phyloP scores from a whole-genome alignment of 441 rosid genomes.

The Adansonia gregorii region DNA sequence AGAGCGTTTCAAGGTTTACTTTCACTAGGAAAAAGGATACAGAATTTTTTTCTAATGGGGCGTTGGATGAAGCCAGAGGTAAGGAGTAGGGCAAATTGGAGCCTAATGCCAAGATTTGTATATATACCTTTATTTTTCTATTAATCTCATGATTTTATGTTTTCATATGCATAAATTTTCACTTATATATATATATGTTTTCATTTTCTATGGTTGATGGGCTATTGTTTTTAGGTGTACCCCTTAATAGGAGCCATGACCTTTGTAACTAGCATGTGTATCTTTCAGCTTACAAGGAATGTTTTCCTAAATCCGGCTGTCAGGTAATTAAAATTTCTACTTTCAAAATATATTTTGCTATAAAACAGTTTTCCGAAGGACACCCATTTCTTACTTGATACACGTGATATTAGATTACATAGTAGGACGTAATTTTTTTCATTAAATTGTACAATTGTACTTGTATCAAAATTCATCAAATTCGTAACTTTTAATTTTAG shows the following conservation, averaged over 20 bases:
- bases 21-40: not conserved
- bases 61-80: conserved; percentile 85
- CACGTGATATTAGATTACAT: no score
- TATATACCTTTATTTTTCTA: not conserved
- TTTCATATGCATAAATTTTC: not conserved
- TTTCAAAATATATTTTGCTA: not conserved
- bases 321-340: conserved; percentile 36
- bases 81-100: conserved; percentile 1
- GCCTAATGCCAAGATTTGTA: not conserved
- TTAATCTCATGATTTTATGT: not conserved
- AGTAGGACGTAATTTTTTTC: no score
- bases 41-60: conserved; percentile 44
- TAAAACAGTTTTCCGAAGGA: no score
- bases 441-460: no score
- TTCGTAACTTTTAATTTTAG: no score
- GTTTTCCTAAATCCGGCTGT: conserved; percentile 54
- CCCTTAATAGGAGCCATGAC: conserved; percentile 63
- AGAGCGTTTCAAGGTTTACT: not conserved
- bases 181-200: not conserved
- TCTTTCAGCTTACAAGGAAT: conserved; percentile 59
- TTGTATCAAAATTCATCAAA: no score
- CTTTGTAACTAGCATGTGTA: conserved; percentile 51
- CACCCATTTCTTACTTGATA: no score
- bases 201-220: not conserved
- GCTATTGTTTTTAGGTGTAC: conserved; percentile 37